These are phyloP conservation scores for Hippophae rhamnoides DNA, from an alignment of 306 rosid genomes.

Conservation along the genomic window DNA sequence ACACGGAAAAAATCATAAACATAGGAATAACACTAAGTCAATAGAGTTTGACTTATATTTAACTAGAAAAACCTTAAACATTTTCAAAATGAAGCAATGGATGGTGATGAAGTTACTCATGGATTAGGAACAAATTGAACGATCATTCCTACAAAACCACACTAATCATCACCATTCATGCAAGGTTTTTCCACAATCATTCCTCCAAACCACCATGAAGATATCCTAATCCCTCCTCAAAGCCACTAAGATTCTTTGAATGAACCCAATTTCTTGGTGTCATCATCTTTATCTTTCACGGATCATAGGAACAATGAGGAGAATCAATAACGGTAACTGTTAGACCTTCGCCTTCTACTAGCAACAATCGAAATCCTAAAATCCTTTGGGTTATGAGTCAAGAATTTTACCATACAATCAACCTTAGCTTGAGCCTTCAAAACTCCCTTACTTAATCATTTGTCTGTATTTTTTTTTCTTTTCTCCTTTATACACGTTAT, in stretches of 20 bases:
- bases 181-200: background rate
- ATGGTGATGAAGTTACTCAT: background rate
- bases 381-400: conserved; percentile 22
- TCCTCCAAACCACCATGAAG: conserved; percentile 6
- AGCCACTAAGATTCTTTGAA: background rate
- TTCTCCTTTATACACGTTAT: too few relatives aligned
- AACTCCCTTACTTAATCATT: too few relatives aligned
- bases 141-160: background rate
- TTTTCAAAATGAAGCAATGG: background rate
- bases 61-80: too few relatives aligned
- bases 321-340: background rate
- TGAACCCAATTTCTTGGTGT: conserved; percentile 8
- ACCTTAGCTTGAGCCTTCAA: too few relatives aligned
- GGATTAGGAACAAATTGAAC: background rate
- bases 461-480: too few relatives aligned
- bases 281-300: background rate
- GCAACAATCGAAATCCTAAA: conserved; percentile 12
- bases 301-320: background rate
- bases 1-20: too few relatives aligned
- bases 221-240: conserved; percentile 1
- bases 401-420: conserved; percentile 17
- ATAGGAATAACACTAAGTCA: too few relatives aligned
- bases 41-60: too few relatives aligned
- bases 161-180: background rate
- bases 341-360: background rate